Evolutionary conservation across 2,329 filamentous ascomycete species (phyloP), one percentile per base, ranked within the genome.

Genomic region (Coniochaeta hoffmannii): DNA sequence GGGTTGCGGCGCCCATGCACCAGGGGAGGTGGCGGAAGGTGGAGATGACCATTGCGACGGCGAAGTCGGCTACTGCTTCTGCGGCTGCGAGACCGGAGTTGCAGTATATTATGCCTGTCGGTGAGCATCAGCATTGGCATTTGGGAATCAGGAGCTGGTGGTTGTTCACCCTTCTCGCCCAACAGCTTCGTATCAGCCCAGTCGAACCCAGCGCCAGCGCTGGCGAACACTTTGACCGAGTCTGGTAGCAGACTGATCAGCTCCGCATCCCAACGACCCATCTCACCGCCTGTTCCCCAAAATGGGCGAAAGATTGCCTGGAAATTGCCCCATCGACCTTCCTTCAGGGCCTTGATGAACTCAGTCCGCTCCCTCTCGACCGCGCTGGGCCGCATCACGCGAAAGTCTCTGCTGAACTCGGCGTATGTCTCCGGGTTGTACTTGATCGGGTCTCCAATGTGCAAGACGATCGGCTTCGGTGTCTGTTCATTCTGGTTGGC

Each of bases 11-110:
- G 1, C 74, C 65, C 53, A 81, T 77, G 59, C 80, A 85, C 81
- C 85, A 89, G 1, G 81, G 76, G 12, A 90, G 77, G 49, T 82
- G 77, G 53, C 87, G 83, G 72, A 89, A 90, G 14, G 81, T 83
- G 9, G 81, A 80, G 52, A 91, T 79, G 61, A 90, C 81, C 62
- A 87, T 78, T 63, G 83, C 85, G 38, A 89, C 75, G 17, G 85
- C 82, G 58, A 88, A 82, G 67, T 90, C 88, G 53, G 87, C 86
- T 1, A 90, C 87, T 4, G 86, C 82, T 63, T 90, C 87, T 7
- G 85, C 85, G 34, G 85, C 86, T 0, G 87, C 86, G 1, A 83
- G 77, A 1, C 86, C 86, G 2, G 83, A 80, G 70, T 90, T 90
- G 74, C 87, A 90, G 71, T 90, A 90, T 53, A 86, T 70, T 59